phyloP scores from a whole-genome alignment of 2,329 filamentous ascomycete genomes.

The Curvularia lunata region DNA sequence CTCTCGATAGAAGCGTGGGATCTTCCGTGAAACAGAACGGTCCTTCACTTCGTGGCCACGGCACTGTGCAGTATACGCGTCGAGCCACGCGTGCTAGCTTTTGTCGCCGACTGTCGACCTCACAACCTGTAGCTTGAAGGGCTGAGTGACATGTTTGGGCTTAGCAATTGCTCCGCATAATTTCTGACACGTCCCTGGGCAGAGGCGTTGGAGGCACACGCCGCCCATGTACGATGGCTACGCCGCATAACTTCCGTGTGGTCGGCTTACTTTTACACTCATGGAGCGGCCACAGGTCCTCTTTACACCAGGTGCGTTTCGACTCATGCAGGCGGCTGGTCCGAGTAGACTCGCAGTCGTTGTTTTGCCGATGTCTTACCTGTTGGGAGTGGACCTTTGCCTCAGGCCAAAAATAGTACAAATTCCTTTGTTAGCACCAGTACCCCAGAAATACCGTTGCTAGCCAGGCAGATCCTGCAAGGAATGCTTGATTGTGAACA shows the following conservation, averaged over 20 bases:
- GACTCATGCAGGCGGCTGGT: constrained; percentile 23
- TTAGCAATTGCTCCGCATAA: constrained; percentile 8
- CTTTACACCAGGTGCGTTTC: constrained; percentile 29
- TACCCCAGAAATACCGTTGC: constrained; percentile 39
- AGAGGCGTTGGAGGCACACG: constrained; percentile 11
- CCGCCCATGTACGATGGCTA: constrained; percentile 7
- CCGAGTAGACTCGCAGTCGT: constrained; percentile 17
- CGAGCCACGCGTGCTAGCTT: constrained; percentile 9
- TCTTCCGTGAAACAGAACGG: constrained; percentile 4
- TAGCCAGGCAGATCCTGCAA: constrained; percentile 30
- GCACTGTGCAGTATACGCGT: constrained; percentile 5
- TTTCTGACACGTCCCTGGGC: constrained; percentile 4
- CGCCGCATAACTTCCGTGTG: constrained; percentile 22
- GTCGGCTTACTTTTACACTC: constrained; percentile 18
- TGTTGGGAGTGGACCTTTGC: constrained; percentile 22
- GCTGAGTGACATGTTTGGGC: background rate
- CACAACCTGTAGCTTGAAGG: background rate
- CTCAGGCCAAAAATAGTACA: constrained; percentile 43
- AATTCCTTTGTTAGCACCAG: constrained; percentile 25
- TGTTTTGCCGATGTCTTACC: constrained; percentile 20
- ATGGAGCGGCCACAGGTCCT: constrained; percentile 15
- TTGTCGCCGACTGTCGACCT: constrained; percentile 4
- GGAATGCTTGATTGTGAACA: constrained; percentile 19
- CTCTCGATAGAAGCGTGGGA: constrained; percentile 10
- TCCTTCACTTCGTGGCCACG: background rate